These are phyloP conservation scores for Calonectria hawksworthii DNA, from an alignment of 2,329 filamentous ascomycete species.

Conservation along the genomic window DNA sequence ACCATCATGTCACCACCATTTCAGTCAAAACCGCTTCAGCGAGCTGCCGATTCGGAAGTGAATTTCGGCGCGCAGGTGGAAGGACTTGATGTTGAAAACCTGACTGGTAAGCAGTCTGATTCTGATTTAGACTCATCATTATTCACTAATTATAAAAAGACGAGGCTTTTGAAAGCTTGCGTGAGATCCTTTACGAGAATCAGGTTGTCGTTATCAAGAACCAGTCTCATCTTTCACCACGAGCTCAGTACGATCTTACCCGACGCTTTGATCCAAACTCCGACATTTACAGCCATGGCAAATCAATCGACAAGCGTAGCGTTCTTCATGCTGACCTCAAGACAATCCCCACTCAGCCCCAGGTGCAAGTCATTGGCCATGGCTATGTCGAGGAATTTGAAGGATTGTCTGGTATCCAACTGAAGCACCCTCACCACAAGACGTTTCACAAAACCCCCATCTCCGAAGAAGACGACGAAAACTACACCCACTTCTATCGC, in stretches of 20 bases:
- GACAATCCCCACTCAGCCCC: constrained; percentile 10
- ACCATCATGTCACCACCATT: neutral
- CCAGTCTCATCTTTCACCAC: constrained; percentile 13
- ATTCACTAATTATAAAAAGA: neutral
- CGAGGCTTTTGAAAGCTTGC: constrained; percentile 13
- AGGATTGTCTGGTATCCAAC: neutral
- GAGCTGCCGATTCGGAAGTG: neutral
- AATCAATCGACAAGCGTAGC: constrained; percentile 7
- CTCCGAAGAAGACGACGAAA: neutral
- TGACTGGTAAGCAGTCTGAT: neutral
- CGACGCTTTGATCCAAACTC: constrained; percentile 10
- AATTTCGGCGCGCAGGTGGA: neutral
- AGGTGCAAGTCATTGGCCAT: constrained; percentile 16
- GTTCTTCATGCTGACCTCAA: constrained; percentile 14
- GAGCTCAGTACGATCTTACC: constrained; percentile 19
- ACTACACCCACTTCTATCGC: constrained; percentile 17
- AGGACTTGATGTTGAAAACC: constrained; percentile 4
- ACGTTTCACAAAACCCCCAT: constrained; percentile 4
- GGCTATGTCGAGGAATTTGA: constrained; percentile 12
- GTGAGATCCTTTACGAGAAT: constrained; percentile 11
- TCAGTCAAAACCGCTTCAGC: constrained; percentile 1
- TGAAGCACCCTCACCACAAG: constrained; percentile 17
- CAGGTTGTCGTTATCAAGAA: constrained; percentile 27
- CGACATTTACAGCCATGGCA: constrained; percentile 6
- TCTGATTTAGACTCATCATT: rapidly evolving